A percentile compares a stretch with the other conserved stretches of the same genome.
These are phyloP conservation scores for Sporothrix schenckii DNA, from an alignment of 2,329 filamentous ascomycete genomes.

Conservation along the genomic window DNA sequence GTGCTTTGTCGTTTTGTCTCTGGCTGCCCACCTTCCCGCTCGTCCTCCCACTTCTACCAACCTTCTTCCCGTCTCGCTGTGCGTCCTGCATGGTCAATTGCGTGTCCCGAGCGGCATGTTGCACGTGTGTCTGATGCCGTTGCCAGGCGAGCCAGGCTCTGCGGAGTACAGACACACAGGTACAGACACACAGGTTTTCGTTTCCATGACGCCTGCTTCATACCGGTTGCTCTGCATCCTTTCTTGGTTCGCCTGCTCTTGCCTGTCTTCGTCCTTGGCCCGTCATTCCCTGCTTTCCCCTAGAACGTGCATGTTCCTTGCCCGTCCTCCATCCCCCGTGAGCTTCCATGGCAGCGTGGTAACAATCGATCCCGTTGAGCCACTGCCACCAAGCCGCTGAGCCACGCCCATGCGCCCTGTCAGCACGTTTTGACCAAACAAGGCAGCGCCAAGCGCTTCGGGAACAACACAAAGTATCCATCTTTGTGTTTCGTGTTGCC, in stretches of 20 bases:
- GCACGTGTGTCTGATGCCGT: background rate
- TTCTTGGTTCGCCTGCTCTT: background rate
- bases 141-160: background rate
- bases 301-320: conserved; percentile 7
- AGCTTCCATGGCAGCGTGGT: background rate
- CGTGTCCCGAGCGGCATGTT: background rate
- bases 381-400: background rate
- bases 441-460: background rate
- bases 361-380: background rate
- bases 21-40: background rate
- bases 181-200: conserved; percentile 10
- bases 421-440: conserved; percentile 9
- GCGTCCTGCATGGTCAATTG: conserved; percentile 2
- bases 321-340: background rate
- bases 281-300: background rate
- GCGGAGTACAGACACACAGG: background rate
- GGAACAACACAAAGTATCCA: background rate
- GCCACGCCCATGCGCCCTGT: conserved; percentile 14
- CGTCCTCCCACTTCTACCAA: conserved; percentile 6
- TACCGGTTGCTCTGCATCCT: background rate
- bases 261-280: background rate
- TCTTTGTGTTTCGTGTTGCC: conserved; percentile 12
- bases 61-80: background rate
- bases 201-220: background rate
- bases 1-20: background rate